phyloP scores from a whole-genome alignment of 768 basidiomycete genomes.

The Ephemerocybe angulata region DNA sequence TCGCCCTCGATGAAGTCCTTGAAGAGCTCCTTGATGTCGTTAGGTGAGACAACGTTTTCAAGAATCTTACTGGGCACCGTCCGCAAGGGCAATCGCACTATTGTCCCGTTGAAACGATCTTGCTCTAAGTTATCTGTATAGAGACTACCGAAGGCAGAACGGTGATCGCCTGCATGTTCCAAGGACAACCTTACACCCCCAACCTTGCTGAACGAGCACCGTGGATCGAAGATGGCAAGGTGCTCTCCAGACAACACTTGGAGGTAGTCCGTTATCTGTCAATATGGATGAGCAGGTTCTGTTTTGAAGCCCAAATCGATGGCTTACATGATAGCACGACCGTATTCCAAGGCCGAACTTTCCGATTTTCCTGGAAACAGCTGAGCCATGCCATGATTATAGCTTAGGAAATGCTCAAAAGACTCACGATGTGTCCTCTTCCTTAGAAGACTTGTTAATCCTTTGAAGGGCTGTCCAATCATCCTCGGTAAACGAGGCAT shows the following conservation, averaged over 20 bases:
- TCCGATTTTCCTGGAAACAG: constrained; percentile 41
- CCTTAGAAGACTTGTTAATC: constrained; percentile 46
- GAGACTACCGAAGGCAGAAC: constrained; percentile 29
- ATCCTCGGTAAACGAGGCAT: constrained; percentile 34
- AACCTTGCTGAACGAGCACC: constrained; percentile 24
- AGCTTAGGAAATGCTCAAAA: no score
- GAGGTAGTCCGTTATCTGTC: constrained; percentile 47
- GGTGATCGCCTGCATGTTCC: constrained; percentile 26
- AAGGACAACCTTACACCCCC: constrained; percentile 29
- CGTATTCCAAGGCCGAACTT: constrained; percentile 53
- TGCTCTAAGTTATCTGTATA: constrained; percentile 13
- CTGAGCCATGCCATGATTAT: no score
- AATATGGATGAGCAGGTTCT: background rate
- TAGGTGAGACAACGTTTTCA: constrained; percentile 23
- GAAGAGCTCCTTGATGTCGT: constrained; percentile 38
- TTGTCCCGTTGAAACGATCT: constrained; percentile 33
- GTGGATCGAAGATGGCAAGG: constrained; percentile 44
- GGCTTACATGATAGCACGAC: constrained; percentile 45
- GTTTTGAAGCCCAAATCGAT: background rate
- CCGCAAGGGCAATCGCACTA: constrained; percentile 48
- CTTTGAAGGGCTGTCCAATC: constrained; percentile 45
- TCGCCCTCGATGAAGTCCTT: constrained; percentile 38
- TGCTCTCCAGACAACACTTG: constrained; percentile 42
- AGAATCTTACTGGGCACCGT: constrained; percentile 30
- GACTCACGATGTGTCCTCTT: constrained; percentile 38